Conservation (phyloP, 2,329 filamentous ascomycete species). For the Diaporthe batatas region DNA sequence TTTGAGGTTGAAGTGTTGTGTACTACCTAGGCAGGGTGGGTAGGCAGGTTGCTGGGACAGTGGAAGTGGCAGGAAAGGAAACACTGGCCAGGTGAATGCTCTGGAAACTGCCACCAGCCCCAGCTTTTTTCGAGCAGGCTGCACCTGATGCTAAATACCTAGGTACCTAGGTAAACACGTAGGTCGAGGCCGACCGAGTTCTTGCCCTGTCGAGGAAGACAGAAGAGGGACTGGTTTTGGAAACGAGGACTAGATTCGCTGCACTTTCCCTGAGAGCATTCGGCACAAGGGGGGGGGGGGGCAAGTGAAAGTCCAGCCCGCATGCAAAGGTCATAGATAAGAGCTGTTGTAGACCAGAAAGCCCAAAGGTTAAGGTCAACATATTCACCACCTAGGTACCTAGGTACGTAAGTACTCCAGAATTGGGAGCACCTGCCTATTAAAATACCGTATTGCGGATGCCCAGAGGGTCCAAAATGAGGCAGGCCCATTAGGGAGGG, state of each 20-base stretch:
- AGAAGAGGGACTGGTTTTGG: not conserved
- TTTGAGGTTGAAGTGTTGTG: conserved; percentile 2
- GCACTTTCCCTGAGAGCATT: conserved; percentile 24
- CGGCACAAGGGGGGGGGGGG: too few species aligned
- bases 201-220: conserved; percentile 2
- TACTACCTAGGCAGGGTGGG: not conserved
- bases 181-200: not conserved
- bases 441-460: not conserved
- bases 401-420: not conserved
- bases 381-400: not conserved
- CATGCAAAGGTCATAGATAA: not conserved
- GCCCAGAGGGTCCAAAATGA: not conserved
- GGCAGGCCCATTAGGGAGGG: too few species aligned
- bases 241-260: not conserved
- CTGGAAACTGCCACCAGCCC: conserved; percentile 35
- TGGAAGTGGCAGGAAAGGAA: conserved; percentile 33
- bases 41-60: conserved; percentile 11
- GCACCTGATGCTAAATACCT: not conserved
- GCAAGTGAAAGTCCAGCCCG: not conserved
- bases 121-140: not conserved
- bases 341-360: not conserved
- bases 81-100: conserved; percentile 3
- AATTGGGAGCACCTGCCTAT: not conserved
- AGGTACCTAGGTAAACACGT: not conserved
- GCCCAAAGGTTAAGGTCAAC: not conserved